phyloP scores from a whole-genome alignment of 1,139 yeast genomes.

The Yamadazyma kanchanaburiensis region DNA sequence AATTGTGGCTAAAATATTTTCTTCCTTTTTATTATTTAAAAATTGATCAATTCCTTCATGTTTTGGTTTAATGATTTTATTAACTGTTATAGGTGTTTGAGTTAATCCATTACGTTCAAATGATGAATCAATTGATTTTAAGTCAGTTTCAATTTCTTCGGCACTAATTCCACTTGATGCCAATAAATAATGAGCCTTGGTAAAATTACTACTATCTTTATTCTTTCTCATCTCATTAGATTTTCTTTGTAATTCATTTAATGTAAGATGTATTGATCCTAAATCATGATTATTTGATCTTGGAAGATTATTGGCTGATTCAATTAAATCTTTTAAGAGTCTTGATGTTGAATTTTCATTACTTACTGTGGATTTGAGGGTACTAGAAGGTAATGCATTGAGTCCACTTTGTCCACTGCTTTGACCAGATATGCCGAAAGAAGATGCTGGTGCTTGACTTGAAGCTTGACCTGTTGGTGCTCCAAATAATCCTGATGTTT shows the following conservation, averaged over 20 bases:
- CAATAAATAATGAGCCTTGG: slow-evolving; percentile 85
- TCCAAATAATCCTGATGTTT: too few species aligned
- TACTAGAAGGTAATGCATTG: too few species aligned
- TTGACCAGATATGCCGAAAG: too few species aligned
- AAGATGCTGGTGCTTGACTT: too few species aligned
- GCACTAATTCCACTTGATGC: slow-evolving; percentile 90
- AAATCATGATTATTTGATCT: slow-evolving; percentile 55
- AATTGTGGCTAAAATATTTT: slow-evolving; percentile 76
- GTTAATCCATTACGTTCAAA: slow-evolving; percentile 7
- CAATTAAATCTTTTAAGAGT: slow-evolving; percentile 58
- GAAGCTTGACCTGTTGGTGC: too few species aligned
- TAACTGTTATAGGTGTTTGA: slow-evolving; percentile 1
- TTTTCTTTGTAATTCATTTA: slow-evolving; percentile 72
- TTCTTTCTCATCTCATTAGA: slow-evolving; percentile 58
- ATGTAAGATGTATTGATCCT: slow-evolving; percentile 72
- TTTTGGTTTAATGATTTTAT: slow-evolving; percentile 12
- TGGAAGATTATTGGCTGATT: slow-evolving; percentile 70
- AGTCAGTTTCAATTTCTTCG: slow-evolving; percentile 76
- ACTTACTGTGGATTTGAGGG: slow-evolving; percentile 5
- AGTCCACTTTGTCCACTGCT: too few species aligned
- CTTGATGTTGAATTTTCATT: slow-evolving; percentile 9
- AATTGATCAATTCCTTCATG: slow-evolving; percentile 47
- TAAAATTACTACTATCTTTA: slow-evolving; percentile 47
- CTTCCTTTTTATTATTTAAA: slow-evolving; percentile 71
- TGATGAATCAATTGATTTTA: slow-evolving; percentile 37